Conservation (phyloP, 1,284 basidiomycete genomes). For the Porodaedalea pini region DNA sequence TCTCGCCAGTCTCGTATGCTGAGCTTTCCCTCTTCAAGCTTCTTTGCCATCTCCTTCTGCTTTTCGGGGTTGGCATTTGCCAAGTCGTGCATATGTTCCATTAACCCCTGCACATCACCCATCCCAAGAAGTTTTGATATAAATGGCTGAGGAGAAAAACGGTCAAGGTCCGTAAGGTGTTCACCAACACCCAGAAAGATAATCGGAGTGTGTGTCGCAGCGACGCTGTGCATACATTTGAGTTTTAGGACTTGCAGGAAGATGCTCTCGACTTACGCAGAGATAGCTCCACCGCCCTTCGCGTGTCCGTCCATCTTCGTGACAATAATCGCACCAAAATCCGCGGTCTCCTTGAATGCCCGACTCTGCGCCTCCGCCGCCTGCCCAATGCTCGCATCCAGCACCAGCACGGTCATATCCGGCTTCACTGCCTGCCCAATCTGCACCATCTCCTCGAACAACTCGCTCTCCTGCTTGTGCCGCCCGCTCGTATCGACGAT, state of each 20-base stretch:
- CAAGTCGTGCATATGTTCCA: slow-evolving; percentile 97
- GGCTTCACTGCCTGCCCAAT: slow-evolving; percentile 92
- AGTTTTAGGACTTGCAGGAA: slow-evolving; percentile 20
- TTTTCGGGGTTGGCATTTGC: slow-evolving; percentile 91
- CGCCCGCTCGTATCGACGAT: slow-evolving; percentile 98
- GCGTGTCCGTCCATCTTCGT: slow-evolving; percentile 99
- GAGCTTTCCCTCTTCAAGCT: slow-evolving; percentile 94
- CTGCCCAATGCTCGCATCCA: slow-evolving; percentile 93
- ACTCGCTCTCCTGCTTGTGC: slow-evolving; percentile 95
- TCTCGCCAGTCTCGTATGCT: slow-evolving; percentile 97
- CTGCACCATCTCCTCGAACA: slow-evolving; percentile 98
- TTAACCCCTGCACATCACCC: slow-evolving; percentile 93
- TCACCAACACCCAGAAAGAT: slow-evolving; percentile 99
- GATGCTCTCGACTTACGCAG: slow-evolving; percentile 66
- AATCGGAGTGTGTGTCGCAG: slow-evolving; percentile 97
- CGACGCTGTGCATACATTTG: slow-evolving; percentile 60
- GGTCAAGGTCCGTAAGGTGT: slow-evolving; percentile 93
- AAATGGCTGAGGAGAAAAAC: slow-evolving; percentile 95
- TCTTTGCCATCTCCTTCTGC: slow-evolving; percentile 98
- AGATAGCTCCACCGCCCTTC: slow-evolving; percentile 98
- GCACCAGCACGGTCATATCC: slow-evolving; percentile 86
- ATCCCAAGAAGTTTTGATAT: slow-evolving; percentile 95
- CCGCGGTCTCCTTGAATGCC: slow-evolving; percentile 97
- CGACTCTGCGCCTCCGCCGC: slow-evolving; percentile 94
- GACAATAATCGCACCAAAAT: slow-evolving; percentile 98